phyloP scores from a whole-genome alignment of 2,329 filamentous ascomycete species.

The Aspergillus sp. region DNA sequence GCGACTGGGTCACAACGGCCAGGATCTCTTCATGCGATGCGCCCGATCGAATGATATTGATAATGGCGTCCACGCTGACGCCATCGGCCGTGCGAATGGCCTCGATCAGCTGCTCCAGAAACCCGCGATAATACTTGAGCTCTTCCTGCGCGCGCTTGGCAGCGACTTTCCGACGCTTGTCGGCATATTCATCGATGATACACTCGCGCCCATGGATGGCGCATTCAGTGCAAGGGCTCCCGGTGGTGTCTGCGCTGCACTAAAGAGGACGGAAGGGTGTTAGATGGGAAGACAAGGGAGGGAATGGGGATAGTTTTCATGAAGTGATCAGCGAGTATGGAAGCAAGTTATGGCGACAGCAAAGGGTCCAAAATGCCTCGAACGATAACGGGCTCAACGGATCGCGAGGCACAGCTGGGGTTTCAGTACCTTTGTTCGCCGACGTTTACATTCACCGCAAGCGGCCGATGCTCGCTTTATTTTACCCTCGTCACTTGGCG shows the following conservation, averaged over 20 bases:
- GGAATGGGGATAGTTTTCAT: background rate
- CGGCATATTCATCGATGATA: slow-evolving; percentile 31
- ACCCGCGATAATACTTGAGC: slow-evolving; percentile 23
- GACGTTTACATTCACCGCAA: slow-evolving; percentile 36
- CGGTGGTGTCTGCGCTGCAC: slow-evolving; percentile 27
- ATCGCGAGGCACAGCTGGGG: background rate
- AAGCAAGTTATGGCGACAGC: background rate
- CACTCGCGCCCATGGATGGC: slow-evolving; percentile 30
- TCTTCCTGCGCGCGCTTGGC: slow-evolving; percentile 29
- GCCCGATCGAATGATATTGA: slow-evolving; percentile 27
- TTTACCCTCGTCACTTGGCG: slow-evolving; percentile 27
- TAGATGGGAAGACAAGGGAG: background rate
- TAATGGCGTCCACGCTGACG: slow-evolving; percentile 18
- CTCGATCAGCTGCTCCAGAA: slow-evolving; percentile 27
- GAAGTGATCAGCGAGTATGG: background rate
- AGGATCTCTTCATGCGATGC: slow-evolving; percentile 16
- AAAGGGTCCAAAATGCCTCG: no score
- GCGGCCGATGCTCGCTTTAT: slow-evolving; percentile 36
- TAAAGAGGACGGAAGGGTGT: slow-evolving; percentile 11
- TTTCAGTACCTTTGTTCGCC: slow-evolving; percentile 34
- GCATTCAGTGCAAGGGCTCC: slow-evolving; percentile 33
- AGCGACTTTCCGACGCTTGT: slow-evolving; percentile 36
- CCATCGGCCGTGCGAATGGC: slow-evolving; percentile 23
- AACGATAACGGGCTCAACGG: background rate
- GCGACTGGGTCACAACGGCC: slow-evolving; percentile 5